phyloP scores from a whole-genome alignment of 371 early-diverging fungal species.

The Mortierella sp. region DNA sequence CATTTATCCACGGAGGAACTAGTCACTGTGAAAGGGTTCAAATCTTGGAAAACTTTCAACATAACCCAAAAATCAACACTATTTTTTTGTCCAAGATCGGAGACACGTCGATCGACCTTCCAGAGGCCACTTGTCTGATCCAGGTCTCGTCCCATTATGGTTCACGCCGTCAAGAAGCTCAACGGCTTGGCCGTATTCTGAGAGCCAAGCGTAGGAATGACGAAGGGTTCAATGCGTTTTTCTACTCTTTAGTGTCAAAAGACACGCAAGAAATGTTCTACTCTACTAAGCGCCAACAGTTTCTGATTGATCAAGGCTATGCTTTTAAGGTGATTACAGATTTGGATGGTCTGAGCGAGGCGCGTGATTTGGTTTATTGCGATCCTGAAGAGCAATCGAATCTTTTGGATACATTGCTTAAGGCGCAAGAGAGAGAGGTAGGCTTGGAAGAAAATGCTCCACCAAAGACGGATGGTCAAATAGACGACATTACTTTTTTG shows the following conservation, averaged over 20 bases:
- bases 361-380: constrained; percentile 72
- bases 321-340: constrained; percentile 95
- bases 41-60: constrained; percentile 96
- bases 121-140: constrained; percentile 99
- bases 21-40: constrained; percentile 96
- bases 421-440: constrained; percentile 80
- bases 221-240: constrained; percentile 97
- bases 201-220: constrained; percentile 98
- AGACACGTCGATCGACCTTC: constrained; percentile 99
- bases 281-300: constrained; percentile 98
- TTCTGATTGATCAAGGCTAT: constrained; percentile 99
- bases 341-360: constrained; percentile 87
- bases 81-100: constrained; percentile 99
- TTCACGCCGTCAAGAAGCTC: constrained; percentile 99
- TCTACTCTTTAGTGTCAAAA: constrained; percentile 97
- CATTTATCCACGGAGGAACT: constrained; percentile 98
- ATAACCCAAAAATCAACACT: constrained; percentile 95
- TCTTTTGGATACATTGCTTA: constrained; percentile 88
- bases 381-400: constrained; percentile 88
- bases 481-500: too few relatives aligned
- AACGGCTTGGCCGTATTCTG: constrained; percentile 96
- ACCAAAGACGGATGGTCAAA: too few relatives aligned
- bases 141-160: constrained; percentile 99
- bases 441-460: constrained; percentile 77
- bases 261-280: constrained; percentile 99